Base-by-base conservation (phyloP, 2,329 filamentous ascomycete species). In the Fusarium continuum region DNA sequence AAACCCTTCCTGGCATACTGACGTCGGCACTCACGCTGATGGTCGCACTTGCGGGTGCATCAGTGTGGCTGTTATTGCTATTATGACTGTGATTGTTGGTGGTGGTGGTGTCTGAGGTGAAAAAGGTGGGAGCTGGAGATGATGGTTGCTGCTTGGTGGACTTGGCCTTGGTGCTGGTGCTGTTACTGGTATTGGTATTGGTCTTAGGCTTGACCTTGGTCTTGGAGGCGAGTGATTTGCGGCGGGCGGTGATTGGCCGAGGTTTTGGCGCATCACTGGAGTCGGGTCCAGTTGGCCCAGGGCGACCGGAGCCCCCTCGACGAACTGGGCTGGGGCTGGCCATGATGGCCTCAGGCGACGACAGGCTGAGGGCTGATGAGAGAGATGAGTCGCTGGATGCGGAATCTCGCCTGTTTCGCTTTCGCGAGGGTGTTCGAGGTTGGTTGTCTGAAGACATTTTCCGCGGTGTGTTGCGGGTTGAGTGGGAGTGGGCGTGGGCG, bases 351-450 rank as follows among this genome's bases (percentile, higher is more conserved):
- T 77, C 75, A 23, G 77, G 77, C 45, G 78, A 79, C 39, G 77
- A 76, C 46, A 79, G 68, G 65, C 73, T 78, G 72, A 74, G 71
- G 36, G 70, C 72, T 16, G 77, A 76, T 16, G 77, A 79, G 22
- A 80, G 73, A n/a, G 78, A 79, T 17, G 78, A 80, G 65, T 78
- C 76, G 71, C 78, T 80, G 8, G 75, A 76, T 25, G 68, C 75
- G 28, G 78, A 80, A 52, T 74, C 73, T 29, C 75, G 71, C 35
- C 78, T 71, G 23, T 62, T 62, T 51, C 74, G 71, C 71, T 69
- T 76, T 20, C 74, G 72, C 50, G 75, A 74, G 26, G 77, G 76
- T 23, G 77, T 79, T 56, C 74, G 69, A 17, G 73, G 64, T 51
- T 60, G 68, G 29, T 67, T 62, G 41, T 55, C 61, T 47, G 54